These are phyloP conservation scores for Farysia itapuensis DNA, from an alignment of 1,284 basidiomycete genomes.

Conservation along the genomic window DNA sequence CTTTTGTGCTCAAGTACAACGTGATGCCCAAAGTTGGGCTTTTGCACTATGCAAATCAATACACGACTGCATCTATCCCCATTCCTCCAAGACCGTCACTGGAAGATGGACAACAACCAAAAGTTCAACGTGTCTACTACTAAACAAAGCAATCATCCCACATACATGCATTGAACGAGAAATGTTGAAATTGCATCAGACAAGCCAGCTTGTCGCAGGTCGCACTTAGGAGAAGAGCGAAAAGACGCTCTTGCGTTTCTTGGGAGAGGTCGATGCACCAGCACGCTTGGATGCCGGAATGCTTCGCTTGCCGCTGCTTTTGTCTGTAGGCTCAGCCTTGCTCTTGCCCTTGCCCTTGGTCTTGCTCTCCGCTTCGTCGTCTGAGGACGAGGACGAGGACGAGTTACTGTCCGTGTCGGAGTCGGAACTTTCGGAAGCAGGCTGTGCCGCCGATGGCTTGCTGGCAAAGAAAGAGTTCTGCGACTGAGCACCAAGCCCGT, in stretches of 20 bases:
- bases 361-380: conserved; percentile 1
- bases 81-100: conserved; percentile 14
- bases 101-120: conserved; percentile 11
- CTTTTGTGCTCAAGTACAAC: conserved; percentile 82
- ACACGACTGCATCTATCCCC: conserved; percentile 6
- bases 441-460: too few relatives aligned
- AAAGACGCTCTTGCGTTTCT: conserved; percentile 20
- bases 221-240: conserved; percentile 16
- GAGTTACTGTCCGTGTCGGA: conserved; percentile 1
- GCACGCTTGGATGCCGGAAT: conserved; percentile 4
- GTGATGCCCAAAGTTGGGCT: conserved; percentile 84
- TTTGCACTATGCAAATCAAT: conserved; percentile 60
- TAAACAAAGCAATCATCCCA: too few relatives aligned
- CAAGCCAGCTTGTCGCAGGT: too few relatives aligned
- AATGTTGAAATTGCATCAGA: too few relatives aligned
- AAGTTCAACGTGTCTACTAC: conserved; percentile 29
- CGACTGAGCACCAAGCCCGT: conserved; percentile 3
- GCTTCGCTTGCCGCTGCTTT: background rate
- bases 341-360: background rate
- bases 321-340: too few relatives aligned
- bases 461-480: conserved; percentile 14
- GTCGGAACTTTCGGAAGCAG: background rate
- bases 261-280: conserved; percentile 1
- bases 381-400: conserved; percentile 6
- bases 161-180: too few relatives aligned